Conservation (phyloP, 164 flowering plant species). For the Kingdonia uniflora region DNA sequence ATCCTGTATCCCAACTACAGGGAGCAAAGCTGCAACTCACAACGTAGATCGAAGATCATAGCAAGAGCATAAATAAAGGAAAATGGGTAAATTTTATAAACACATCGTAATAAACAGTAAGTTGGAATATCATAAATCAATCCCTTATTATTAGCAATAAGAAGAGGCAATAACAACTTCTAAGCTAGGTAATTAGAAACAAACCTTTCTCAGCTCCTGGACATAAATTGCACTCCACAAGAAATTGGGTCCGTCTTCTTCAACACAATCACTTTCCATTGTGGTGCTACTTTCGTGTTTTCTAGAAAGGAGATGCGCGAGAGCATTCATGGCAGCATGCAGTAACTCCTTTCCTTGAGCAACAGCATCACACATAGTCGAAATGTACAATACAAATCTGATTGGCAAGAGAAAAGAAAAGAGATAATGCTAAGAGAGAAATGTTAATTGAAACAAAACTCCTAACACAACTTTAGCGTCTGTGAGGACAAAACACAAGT, state of each 20-base stretch:
- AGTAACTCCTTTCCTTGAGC: slow-evolving; percentile 51
- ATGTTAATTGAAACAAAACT: no score
- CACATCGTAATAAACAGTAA: no score
- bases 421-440: no score
- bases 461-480: no score
- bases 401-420: slow-evolving; percentile 7
- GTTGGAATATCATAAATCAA: no score
- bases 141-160: no score
- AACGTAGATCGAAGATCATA: no score
- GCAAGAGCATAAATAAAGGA: no score
- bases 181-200: slow-evolving; percentile 1
- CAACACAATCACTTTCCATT: slow-evolving; percentile 15
- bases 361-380: slow-evolving; percentile 52
- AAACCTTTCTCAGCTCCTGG: slow-evolving; percentile 57
- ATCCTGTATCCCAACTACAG: no score
- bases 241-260: slow-evolving; percentile 34
- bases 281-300: slow-evolving; percentile 19
- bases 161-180: background rate
- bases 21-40: no score
- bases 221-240: slow-evolving; percentile 69
- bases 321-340: slow-evolving; percentile 43
- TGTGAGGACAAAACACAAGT: no score
- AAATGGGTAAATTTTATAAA: no score
- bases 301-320: slow-evolving; percentile 26
- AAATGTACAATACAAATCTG: slow-evolving; percentile 77